Percentiles rank a stretch among this genome's conserved stretches.
Evolutionary conservation across 805 yeast genomes (phyloP).

Genomic region (Sungouiella thailandica): DNA sequence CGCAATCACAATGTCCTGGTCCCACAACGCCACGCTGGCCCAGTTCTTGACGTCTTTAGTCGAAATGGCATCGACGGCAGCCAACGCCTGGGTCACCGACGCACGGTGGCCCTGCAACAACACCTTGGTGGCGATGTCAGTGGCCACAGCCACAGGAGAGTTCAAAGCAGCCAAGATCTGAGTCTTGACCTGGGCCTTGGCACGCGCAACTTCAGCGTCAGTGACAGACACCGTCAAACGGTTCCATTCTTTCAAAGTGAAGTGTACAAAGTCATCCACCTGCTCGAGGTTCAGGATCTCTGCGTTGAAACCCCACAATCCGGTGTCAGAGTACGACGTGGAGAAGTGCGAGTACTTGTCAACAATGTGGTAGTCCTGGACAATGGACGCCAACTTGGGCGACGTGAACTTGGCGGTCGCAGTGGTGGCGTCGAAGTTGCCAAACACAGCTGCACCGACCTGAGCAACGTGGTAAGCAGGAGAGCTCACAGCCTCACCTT

Average conservation of each 20-base stretch:
- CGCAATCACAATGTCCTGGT: conserved; percentile 74
- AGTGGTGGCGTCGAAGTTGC: conserved; percentile 50
- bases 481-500: conserved; percentile 62
- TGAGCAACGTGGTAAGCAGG: conserved; percentile 65
- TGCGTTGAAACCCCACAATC: conserved; percentile 79
- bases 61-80: conserved; percentile 59
- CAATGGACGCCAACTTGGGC: conserved; percentile 64
- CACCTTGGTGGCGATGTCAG: conserved; percentile 54
- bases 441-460: conserved; percentile 63
- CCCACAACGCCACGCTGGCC: conserved; percentile 77
- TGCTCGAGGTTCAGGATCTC: conserved; percentile 53
- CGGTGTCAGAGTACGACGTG: conserved; percentile 66
- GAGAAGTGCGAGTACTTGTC: conserved; percentile 72
- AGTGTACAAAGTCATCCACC: conserved; percentile 76
- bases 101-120: conserved; percentile 59
- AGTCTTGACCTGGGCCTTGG: conserved; percentile 66
- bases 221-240: conserved; percentile 71
- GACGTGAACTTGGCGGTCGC: conserved; percentile 49
- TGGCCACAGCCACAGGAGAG: conserved; percentile 47
- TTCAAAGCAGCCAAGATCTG: conserved; percentile 48
- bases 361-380: conserved; percentile 67
- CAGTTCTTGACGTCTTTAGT: conserved; percentile 59
- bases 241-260: conserved; percentile 83
- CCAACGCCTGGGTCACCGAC: conserved; percentile 54
- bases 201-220: conserved; percentile 75